A percentile compares a stretch with the other conserved stretches of the same genome.
phyloP scores from a whole-genome alignment of 2,329 filamentous ascomycete species.

The Madurella fahalii region DNA sequence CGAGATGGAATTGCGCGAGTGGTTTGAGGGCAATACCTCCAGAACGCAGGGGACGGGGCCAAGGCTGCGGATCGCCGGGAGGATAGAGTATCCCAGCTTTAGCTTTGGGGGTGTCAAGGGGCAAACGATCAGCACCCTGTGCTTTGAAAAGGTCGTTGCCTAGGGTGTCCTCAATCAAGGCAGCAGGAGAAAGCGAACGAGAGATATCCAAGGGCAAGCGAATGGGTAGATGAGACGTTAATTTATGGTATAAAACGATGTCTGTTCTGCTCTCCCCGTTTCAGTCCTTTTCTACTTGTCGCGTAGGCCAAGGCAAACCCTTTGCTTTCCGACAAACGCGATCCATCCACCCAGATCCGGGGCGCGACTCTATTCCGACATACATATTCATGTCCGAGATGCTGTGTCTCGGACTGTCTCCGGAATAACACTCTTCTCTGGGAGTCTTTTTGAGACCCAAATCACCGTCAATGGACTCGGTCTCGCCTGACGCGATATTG shows the following conservation, averaged over 20 bases:
- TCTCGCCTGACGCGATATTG: not conserved
- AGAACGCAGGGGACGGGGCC: conserved; percentile 24
- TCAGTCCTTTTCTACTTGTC: too few species aligned
- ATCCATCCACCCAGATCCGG: too few species aligned
- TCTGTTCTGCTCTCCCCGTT: too few species aligned
- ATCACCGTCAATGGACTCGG: not conserved
- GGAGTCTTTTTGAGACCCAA: not conserved
- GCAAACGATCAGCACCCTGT: conserved; percentile 82
- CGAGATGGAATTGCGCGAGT: conserved; percentile 73
- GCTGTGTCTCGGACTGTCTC: too few species aligned
- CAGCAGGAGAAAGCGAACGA: not conserved
- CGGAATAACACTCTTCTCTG: too few species aligned
- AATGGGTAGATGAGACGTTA: not conserved
- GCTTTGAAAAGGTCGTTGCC: conserved; percentile 57
- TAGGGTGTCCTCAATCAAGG: not conserved
- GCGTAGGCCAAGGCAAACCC: too few species aligned
- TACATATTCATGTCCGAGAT: too few species aligned
- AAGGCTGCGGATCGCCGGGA: conserved; percentile 57
- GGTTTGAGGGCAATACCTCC: conserved; percentile 59
- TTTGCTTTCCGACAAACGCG: too few species aligned
- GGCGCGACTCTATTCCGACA: too few species aligned
- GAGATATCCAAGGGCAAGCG: not conserved
- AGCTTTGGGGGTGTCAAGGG: conserved; percentile 85
- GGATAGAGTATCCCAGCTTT: conserved; percentile 79
- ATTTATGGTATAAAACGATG: too few species aligned